phyloP scores from a whole-genome alignment of 1,284 basidiomycete genomes.

The Irpex lacteus region DNA sequence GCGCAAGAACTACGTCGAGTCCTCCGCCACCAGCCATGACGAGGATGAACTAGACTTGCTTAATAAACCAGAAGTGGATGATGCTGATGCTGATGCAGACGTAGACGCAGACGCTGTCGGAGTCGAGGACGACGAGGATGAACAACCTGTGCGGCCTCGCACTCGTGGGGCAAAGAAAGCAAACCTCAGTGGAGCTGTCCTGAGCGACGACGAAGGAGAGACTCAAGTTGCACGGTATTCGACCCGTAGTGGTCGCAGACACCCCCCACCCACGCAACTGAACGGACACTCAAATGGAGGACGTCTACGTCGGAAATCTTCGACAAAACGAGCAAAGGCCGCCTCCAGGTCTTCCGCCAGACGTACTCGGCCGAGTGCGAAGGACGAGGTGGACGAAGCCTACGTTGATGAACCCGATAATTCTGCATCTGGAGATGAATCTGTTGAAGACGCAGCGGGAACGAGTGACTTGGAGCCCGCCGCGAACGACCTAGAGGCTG shows the following conservation, averaged over 20 bases:
- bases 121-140: slow-evolving; percentile 39
- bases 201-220: slow-evolving; percentile 47
- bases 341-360: slow-evolving; percentile 20
- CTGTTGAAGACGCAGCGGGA: slow-evolving; percentile 48
- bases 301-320: slow-evolving; percentile 17
- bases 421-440: slow-evolving; percentile 57
- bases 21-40: slow-evolving; percentile 24
- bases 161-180: slow-evolving; percentile 15
- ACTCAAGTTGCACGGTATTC: slow-evolving; percentile 26
- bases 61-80: slow-evolving; percentile 9
- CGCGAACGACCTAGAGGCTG: slow-evolving; percentile 40
- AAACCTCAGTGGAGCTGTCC: slow-evolving; percentile 30
- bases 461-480: slow-evolving; percentile 40
- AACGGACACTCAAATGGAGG: slow-evolving; percentile 23
- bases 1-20: slow-evolving; percentile 49
- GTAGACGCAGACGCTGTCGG: slow-evolving; percentile 12
- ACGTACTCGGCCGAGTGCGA: slow-evolving; percentile 23
- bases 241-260: slow-evolving; percentile 37
- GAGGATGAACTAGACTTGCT: slow-evolving; percentile 19
- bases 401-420: slow-evolving; percentile 48
- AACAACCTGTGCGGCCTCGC: slow-evolving; percentile 27
- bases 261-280: slow-evolving; percentile 23
- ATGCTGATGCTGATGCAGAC: slow-evolving; percentile 29
- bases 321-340: slow-evolving; percentile 11
- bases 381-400: slow-evolving; percentile 47